Percentiles rank a stretch among this genome's conserved stretches.
phyloP scores from a whole-genome alignment of 2,329 filamentous ascomycete species.

The Chalara sp. region DNA sequence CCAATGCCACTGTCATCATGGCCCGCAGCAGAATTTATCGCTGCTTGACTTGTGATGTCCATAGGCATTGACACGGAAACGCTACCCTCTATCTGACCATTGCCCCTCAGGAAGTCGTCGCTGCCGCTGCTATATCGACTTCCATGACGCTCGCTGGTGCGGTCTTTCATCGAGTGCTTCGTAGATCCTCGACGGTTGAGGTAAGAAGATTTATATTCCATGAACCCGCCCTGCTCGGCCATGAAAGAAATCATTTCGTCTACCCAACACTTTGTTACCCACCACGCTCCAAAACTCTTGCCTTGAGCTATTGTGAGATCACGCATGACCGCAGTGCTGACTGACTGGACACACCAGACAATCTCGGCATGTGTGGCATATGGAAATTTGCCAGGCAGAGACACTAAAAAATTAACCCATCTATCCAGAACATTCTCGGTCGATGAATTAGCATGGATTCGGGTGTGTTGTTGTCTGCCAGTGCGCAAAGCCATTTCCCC shows the following conservation, averaged over 20 bases:
- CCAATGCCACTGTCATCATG: slow-evolving; percentile 73
- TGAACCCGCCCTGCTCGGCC: slow-evolving; percentile 84
- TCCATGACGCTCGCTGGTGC: slow-evolving; percentile 19
- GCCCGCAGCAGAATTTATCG: slow-evolving; percentile 38
- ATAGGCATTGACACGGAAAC: slow-evolving; percentile 20
- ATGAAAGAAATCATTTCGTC: slow-evolving; percentile 92
- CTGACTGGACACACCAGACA: slow-evolving; percentile 67
- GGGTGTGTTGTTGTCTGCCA: slow-evolving; percentile 34
- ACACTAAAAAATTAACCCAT: slow-evolving; percentile 67
- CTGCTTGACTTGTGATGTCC: slow-evolving; percentile 36
- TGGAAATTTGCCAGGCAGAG: slow-evolving; percentile 64
- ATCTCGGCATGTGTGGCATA: slow-evolving; percentile 67
- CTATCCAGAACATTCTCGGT: slow-evolving; percentile 67
- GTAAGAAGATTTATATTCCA: slow-evolving; percentile 46
- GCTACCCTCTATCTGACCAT: slow-evolving; percentile 11
- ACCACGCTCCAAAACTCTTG: slow-evolving; percentile 83
- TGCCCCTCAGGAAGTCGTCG: slow-evolving; percentile 24
- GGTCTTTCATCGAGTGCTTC: slow-evolving; percentile 12
- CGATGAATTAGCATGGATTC: slow-evolving; percentile 32
- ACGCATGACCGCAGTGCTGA: slow-evolving; percentile 71
- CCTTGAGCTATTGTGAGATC: slow-evolving; percentile 75
- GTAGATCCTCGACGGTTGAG: slow-evolving; percentile 11
- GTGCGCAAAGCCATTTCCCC: slow-evolving; percentile 47
- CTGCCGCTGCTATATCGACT: slow-evolving; percentile 25
- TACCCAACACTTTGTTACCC: slow-evolving; percentile 91